Percentiles rank a stretch among this genome's conserved stretches.
Evolutionary conservation across 257 asterid species (phyloP).

Genomic region (Thymus mandschuricus): DNA sequence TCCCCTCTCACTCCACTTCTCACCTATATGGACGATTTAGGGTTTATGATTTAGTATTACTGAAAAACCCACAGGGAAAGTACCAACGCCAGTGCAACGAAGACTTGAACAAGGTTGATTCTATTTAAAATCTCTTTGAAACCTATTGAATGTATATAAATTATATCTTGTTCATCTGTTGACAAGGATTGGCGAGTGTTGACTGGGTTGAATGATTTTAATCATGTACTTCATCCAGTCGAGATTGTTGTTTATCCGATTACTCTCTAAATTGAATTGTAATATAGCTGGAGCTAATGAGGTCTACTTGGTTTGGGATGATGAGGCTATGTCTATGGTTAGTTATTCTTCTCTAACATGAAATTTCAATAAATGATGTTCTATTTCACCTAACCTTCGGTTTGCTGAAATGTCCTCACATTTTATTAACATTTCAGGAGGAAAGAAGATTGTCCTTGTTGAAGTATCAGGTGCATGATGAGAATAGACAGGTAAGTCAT

Average conservation of each 20-base stretch:
- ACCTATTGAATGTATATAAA: slow-evolving; percentile 2
- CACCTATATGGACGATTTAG: too few species aligned
- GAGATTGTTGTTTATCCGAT: slow-evolving; percentile 10
- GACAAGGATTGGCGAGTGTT: slow-evolving; percentile 7
- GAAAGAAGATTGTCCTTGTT: slow-evolving; percentile 93
- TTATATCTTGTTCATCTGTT: slow-evolving; percentile 1
- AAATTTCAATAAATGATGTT: slow-evolving; percentile 13
- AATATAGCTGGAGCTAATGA: slow-evolving; percentile 25
- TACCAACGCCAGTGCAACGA: slow-evolving; percentile 48
- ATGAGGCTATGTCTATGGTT: slow-evolving; percentile 99
- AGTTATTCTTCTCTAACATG: slow-evolving; percentile 33
- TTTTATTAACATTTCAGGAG: slow-evolving; percentile 58
- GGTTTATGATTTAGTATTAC: not conserved
- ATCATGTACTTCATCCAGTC: slow-evolving; percentile 12
- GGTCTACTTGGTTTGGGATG: slow-evolving; percentile 56
- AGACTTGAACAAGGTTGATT: slow-evolving; percentile 65
- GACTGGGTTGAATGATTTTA: slow-evolving; percentile 15
- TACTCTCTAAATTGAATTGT: slow-evolving; percentile 32
- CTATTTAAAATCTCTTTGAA: not conserved
- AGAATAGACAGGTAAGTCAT: too few species aligned
- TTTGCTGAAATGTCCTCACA: slow-evolving; percentile 16
- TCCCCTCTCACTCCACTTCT: too few species aligned
- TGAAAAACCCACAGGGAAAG: slow-evolving; percentile 54
- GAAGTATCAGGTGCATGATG: slow-evolving; percentile 88
- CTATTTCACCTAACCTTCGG: not conserved